Evolutionary conservation across 2,329 filamentous ascomycete species (phyloP), one percentile per base, ranked within the genome.

Genomic region (Aulographum hederae): DNA sequence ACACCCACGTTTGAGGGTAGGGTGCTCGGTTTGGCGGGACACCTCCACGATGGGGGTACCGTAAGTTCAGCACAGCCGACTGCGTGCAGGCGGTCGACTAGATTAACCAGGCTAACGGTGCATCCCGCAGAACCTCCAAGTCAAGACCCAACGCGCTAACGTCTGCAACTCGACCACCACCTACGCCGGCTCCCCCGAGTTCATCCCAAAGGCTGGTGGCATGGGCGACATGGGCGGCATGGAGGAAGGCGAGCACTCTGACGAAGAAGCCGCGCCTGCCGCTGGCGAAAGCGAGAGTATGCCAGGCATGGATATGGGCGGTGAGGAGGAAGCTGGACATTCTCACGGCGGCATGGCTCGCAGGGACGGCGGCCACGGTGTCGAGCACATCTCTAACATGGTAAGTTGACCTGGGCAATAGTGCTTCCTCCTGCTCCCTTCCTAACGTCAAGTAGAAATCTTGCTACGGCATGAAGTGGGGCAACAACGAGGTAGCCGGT

Each of bases 1-100:
- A 28, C 4, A 3, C 23, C 33, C 23, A 29, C 33, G 6, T 33
- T 35, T 18, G 33, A 27, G n/a, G 33, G 29, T 3, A 23, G 33
- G 17, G 26, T 35, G 6, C 11, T 35, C 16, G 33, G 33, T 18
- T 18, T 33, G 10, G 30, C 19, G 18, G 33, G 30, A 13, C 33
- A 35, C 27, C 15, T 35, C 8, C 33, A 35, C 25, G 33, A 35
- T 15, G 33, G 33, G 14, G 33, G 33, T n/a, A 33, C 30, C 4
- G 13, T 21, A n/a, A n/a, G 4, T 13, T 35, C 21, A 20, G 23
- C 18, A 16, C 33, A 25, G 10, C 21, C 21, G 21, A 34, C 14
- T 29, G 33, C 30, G 26, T 14, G 6, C 32, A 28, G 23, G 14
- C 25, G 10, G 19, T 35, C 25, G 33, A 11, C 27, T 13, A n/a